Percentiles rank a stretch among this genome's conserved stretches.
Evolutionary conservation across 2,329 filamentous ascomycete genomes (phyloP).

Genomic region (Verticillium klebahnii): DNA sequence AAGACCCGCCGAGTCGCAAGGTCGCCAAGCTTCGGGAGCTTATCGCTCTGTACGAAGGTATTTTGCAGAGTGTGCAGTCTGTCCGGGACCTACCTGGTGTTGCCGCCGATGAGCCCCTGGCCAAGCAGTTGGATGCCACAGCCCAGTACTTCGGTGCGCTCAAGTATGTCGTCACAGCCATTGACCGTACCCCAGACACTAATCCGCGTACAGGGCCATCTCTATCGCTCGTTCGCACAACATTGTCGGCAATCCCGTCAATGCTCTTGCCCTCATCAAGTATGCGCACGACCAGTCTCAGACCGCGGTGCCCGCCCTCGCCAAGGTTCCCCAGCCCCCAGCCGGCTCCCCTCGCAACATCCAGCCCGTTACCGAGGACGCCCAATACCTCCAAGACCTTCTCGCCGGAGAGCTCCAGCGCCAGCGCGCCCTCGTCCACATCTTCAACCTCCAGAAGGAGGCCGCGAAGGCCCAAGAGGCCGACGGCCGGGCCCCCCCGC

Average conservation of each 20-base stretch:
- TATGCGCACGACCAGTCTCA: constrained; percentile 62
- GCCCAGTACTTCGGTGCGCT: constrained; percentile 81
- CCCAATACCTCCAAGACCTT: constrained; percentile 53
- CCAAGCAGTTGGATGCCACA: constrained; percentile 73
- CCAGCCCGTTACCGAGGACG: constrained; percentile 56
- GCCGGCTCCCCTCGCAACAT: constrained; percentile 57
- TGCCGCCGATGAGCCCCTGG: constrained; percentile 73
- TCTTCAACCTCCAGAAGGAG: constrained; percentile 59
- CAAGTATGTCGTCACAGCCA: constrained; percentile 52
- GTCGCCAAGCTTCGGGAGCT: constrained; percentile 79
- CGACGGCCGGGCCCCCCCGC: constrained; percentile 45
- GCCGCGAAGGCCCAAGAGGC: constrained; percentile 31
- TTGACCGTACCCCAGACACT: constrained; percentile 7
- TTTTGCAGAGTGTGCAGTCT: constrained; percentile 83
- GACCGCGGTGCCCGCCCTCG: constrained; percentile 42
- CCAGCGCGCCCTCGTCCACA: constrained; percentile 79
- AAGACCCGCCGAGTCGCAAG: constrained; percentile 69
- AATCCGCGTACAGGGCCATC: constrained; percentile 55
- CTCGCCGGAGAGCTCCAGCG: constrained; percentile 71
- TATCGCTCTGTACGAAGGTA: constrained; percentile 85
- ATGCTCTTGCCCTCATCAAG: constrained; percentile 80
- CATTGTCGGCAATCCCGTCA: constrained; percentile 65
- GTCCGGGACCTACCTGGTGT: constrained; percentile 88
- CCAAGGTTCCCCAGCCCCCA: constrained; percentile 13
- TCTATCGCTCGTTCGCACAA: constrained; percentile 82